Evolutionary conservation across 192 early-diverging fungal genomes (phyloP).

Genomic region (Coemansia reversa): DNA sequence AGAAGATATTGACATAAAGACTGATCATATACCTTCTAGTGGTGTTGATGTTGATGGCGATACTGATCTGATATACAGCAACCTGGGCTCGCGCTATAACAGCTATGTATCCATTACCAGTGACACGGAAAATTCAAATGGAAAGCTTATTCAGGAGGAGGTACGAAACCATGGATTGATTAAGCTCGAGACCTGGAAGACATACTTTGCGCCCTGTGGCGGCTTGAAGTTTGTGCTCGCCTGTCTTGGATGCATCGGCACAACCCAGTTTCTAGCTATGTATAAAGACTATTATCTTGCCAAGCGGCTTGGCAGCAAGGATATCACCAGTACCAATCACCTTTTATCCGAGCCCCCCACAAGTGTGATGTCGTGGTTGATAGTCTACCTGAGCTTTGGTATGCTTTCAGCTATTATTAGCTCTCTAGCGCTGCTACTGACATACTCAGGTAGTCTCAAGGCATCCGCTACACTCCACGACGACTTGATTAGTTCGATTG

Average conservation of each 20-base stretch:
- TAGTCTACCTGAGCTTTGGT: conserved; percentile 17
- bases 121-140: conserved; percentile 20
- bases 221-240: conserved; percentile 57
- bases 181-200: conserved; percentile 65
- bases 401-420: conserved; percentile 18
- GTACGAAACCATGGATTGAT: conserved; percentile 72
- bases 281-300: conserved; percentile 59
- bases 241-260: conserved; percentile 54
- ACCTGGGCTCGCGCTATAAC: neutral
- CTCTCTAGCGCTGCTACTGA: conserved; percentile 14
- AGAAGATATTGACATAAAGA: neutral
- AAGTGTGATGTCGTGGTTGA: conserved; percentile 28
- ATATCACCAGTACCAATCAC: conserved; percentile 23
- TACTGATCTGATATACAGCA: neutral
- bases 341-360: neutral
- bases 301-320: conserved; percentile 24
- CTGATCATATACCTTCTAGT: neutral
- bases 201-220: conserved; percentile 70
- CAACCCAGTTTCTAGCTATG: conserved; percentile 50
- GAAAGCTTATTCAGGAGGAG: conserved; percentile 75
- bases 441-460: conserved; percentile 17
- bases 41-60: neutral
- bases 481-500: conserved; percentile 55
- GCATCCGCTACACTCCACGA: conserved; percentile 59
- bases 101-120: neutral